Percentiles rank a stretch among this genome's conserved stretches.
These are phyloP conservation scores for Stropharia rugosoannulata DNA, from an alignment of 768 basidiomycete species.

Conservation along the genomic window DNA sequence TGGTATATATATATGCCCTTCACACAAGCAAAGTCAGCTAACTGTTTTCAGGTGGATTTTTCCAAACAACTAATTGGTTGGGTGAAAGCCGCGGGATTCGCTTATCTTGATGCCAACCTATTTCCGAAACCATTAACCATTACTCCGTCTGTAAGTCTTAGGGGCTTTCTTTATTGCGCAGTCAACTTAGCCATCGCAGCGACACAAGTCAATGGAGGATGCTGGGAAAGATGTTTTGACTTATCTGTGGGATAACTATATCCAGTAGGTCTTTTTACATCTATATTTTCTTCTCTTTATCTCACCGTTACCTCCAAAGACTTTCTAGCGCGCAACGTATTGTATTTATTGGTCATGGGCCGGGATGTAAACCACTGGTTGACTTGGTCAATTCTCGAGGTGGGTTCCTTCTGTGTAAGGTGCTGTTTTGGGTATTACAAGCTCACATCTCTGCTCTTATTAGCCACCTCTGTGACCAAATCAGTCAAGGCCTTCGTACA, in stretches of 20 bases:
- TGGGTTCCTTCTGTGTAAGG: constrained; percentile 30
- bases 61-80: constrained; percentile 79
- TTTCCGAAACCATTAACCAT: constrained; percentile 53
- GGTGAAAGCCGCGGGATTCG: constrained; percentile 65
- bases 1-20: constrained; percentile 43
- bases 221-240: constrained; percentile 60
- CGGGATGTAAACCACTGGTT: constrained; percentile 75
- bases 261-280: constrained; percentile 58
- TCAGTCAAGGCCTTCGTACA: constrained; percentile 74
- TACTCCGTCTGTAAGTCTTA: constrained; percentile 9
- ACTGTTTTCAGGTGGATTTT: constrained; percentile 70
- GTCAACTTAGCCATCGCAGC: constrained; percentile 23
- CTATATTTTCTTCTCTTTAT: not conserved
- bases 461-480: constrained; percentile 34
- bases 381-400: constrained; percentile 72
- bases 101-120: constrained; percentile 86
- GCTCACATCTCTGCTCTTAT: constrained; percentile 3
- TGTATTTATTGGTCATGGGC: constrained; percentile 85
- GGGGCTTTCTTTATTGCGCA: not conserved
- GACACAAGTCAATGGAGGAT: constrained; percentile 40
- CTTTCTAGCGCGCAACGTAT: constrained; percentile 72
- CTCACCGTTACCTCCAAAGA: constrained; percentile 36
- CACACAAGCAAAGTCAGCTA: not conserved
- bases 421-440: not conserved
- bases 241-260: constrained; percentile 96